Evolutionary conservation across 2,329 filamentous ascomycete genomes (phyloP).

Genomic region (Ascochyta fabae): DNA sequence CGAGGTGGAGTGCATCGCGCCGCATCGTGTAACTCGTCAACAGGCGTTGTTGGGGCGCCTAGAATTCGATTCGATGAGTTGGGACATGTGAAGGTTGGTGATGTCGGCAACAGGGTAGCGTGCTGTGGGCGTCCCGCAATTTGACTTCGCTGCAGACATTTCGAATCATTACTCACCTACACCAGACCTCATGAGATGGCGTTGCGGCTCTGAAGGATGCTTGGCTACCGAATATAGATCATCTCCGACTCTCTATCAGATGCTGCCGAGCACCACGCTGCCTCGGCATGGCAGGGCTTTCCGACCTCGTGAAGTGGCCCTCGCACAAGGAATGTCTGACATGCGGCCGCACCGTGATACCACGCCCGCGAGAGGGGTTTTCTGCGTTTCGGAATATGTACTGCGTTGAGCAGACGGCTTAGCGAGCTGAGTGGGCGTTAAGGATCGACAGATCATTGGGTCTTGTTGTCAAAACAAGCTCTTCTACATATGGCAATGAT

Average conservation of each 20-base stretch:
- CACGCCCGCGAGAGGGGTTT: constrained; percentile 1
- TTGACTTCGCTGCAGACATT: background rate
- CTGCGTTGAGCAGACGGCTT: background rate
- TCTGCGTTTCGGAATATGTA: background rate
- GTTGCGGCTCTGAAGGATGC: constrained; percentile 16
- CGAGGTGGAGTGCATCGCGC: constrained; percentile 5
- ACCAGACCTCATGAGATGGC: background rate
- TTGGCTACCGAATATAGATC: constrained; percentile 16
- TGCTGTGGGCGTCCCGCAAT: constrained; percentile 5
- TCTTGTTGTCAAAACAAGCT: background rate
- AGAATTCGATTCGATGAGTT: background rate
- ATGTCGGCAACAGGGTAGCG: constrained; percentile 11
- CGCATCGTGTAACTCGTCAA: constrained; percentile 10
- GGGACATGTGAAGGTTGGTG: constrained; percentile 16
- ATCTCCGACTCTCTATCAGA: constrained; percentile 9
- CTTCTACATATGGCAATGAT: background rate
- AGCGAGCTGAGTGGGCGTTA: constrained; percentile 5
- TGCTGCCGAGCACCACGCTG: constrained; percentile 7
- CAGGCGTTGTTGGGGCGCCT: constrained; percentile 12
- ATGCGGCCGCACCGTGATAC: constrained; percentile 2
- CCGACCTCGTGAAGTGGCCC: background rate
- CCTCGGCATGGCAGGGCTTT: constrained; percentile 10
- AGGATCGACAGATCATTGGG: constrained; percentile 1
- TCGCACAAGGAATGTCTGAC: constrained; percentile 10
- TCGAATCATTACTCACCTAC: background rate